Percentiles rank a stretch among this genome's conserved stretches.
phyloP scores from a whole-genome alignment of 228 moss, liverwort and hornwort species.

The Sphagnum magellanicum region DNA sequence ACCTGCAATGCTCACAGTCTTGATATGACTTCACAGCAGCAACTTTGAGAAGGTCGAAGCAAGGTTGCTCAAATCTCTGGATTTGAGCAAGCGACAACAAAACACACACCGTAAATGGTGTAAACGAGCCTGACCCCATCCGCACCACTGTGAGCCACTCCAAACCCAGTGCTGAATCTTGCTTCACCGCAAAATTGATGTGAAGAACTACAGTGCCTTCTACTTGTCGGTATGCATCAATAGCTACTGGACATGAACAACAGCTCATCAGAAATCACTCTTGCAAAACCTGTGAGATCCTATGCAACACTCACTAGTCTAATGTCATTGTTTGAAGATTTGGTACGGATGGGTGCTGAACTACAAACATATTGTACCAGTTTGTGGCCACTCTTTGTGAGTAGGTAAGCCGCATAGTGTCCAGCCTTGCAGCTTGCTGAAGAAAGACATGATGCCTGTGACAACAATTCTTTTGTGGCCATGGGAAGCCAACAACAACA shows the following conservation, averaged over 20 bases:
- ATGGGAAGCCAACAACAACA: slow-evolving; percentile 76
- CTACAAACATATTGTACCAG: too few relatives aligned
- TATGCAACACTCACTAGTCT: too few relatives aligned
- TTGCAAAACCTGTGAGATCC: too few relatives aligned
- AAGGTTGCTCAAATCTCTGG: slow-evolving; percentile 75
- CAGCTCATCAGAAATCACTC: too few relatives aligned
- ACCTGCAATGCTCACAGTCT: slow-evolving; percentile 88
- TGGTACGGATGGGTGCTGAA: too few relatives aligned
- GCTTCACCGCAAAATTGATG: slow-evolving; percentile 89
- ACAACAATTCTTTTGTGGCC: slow-evolving; percentile 67
- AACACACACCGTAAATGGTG: slow-evolving; percentile 73
- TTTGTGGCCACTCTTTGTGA: too few relatives aligned
- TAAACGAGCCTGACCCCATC: slow-evolving; percentile 39
- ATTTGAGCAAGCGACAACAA: slow-evolving; percentile 80
- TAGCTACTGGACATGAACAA: background rate
- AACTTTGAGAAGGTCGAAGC: slow-evolving; percentile 71
- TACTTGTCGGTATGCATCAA: slow-evolving; percentile 66
- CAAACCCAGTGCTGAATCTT: slow-evolving; percentile 72
- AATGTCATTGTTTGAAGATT: too few relatives aligned
- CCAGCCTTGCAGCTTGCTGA: slow-evolving; percentile 60
- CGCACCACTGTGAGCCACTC: slow-evolving; percentile 79
- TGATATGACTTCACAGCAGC: slow-evolving; percentile 65
- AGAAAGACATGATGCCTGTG: slow-evolving; percentile 67
- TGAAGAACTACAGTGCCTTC: slow-evolving; percentile 84
- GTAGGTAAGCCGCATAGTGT: background rate